Conservation (phyloP, 805 yeast species). For the Starmerella davenportii region DNA sequence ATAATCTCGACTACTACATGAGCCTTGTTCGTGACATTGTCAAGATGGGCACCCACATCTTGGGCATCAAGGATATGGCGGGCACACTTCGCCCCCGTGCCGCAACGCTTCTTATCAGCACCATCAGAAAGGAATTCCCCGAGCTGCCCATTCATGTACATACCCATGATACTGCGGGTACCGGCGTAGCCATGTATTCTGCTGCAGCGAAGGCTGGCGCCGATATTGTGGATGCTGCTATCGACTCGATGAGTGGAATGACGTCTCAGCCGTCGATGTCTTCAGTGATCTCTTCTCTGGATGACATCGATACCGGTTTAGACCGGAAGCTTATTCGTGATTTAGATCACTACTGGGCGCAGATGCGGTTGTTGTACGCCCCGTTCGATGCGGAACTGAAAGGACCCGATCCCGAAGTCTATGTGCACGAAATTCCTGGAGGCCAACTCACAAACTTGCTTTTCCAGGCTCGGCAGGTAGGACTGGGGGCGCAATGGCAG, state of each 20-base stretch:
- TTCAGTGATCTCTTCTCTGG: constrained; percentile 81
- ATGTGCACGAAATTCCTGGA: constrained; percentile 97
- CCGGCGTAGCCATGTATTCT: constrained; percentile 93
- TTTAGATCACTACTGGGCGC: constrained; percentile 93
- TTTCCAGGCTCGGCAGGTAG: constrained; percentile 98
- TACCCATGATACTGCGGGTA: constrained; percentile 98
- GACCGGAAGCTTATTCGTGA: constrained; percentile 52
- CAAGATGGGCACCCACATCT: constrained; percentile 83
- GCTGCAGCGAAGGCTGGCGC: constrained; percentile 94
- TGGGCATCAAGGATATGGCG: constrained; percentile 99
- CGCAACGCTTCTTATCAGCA: constrained; percentile 60
- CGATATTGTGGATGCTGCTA: constrained; percentile 93
- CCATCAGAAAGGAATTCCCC: constrained; percentile 75
- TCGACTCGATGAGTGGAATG: constrained; percentile 94
- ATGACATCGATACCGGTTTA: constrained; percentile 61
- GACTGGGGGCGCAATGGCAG: constrained; percentile 90
- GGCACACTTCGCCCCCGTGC: constrained; percentile 96
- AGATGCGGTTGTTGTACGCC: constrained; percentile 89
- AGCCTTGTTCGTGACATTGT: constrained; percentile 69
- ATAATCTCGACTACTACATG: constrained; percentile 79
- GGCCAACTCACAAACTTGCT: constrained; percentile 95
- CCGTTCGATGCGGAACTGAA: constrained; percentile 96
- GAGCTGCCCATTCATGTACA: constrained; percentile 94
- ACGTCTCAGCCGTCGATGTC: constrained; percentile 95
- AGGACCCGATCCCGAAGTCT: constrained; percentile 99